Evolutionary conservation across 2,329 filamentous ascomycete species (phyloP).

Genomic region (Epichloe aotearoae): DNA sequence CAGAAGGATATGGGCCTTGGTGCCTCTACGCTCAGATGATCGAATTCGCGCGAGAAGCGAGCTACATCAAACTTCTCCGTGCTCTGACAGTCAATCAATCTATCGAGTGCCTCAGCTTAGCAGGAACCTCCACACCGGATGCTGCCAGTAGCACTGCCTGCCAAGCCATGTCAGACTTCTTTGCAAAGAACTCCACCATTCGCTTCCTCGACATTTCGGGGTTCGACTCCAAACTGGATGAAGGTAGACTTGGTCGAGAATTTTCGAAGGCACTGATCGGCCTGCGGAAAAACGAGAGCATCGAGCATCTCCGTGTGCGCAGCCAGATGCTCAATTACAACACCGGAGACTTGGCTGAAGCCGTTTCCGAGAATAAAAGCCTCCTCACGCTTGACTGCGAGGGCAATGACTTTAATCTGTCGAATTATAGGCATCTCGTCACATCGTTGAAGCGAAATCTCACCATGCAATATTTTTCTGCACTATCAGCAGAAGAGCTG

Average conservation of each 20-base stretch:
- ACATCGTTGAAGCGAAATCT: constrained; percentile 29
- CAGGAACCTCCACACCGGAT: constrained; percentile 37
- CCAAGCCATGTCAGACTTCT: constrained; percentile 34
- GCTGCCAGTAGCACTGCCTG: constrained; percentile 33
- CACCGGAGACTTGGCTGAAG: constrained; percentile 37
- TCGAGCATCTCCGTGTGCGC: constrained; percentile 39
- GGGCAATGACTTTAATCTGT: constrained; percentile 40
- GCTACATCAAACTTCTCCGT: constrained; percentile 36
- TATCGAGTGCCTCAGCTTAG: constrained; percentile 39
- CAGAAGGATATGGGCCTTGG: constrained; percentile 32
- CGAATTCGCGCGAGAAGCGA: constrained; percentile 38
- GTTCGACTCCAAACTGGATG: constrained; percentile 43
- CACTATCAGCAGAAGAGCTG: constrained; percentile 25
- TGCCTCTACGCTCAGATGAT: constrained; percentile 42
- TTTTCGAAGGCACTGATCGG: constrained; percentile 37
- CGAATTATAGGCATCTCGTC: constrained; percentile 34
- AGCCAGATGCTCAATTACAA: constrained; percentile 43
- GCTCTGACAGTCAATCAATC: constrained; percentile 36
- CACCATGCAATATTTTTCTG: constrained; percentile 31
- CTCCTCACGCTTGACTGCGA: constrained; percentile 41
- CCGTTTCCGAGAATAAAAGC: constrained; percentile 33
- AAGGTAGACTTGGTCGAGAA: constrained; percentile 39
- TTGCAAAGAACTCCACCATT: constrained; percentile 36
- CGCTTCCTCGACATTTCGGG: constrained; percentile 44
- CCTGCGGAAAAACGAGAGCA: constrained; percentile 28